Conservation (phyloP, 495 filamentous ascomycete species). For the Venustampulla echinocandica region DNA sequence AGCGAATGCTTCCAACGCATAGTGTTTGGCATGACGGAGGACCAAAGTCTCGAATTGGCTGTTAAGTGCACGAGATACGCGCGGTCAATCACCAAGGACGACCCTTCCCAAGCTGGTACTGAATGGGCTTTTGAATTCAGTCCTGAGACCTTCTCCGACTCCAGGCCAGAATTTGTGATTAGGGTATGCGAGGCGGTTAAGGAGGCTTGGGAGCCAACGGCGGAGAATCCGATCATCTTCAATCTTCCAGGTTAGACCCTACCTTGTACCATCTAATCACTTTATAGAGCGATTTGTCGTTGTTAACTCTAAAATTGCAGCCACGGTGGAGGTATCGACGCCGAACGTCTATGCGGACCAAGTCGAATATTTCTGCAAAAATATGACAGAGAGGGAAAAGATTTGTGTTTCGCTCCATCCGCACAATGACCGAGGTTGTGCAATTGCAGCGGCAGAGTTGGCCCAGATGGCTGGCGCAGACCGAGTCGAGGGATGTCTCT, state of each 20-base stretch:
- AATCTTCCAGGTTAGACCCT: no score
- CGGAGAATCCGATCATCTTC: constrained; percentile 85
- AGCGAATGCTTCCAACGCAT: constrained; percentile 87
- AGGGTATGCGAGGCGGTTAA: constrained; percentile 91
- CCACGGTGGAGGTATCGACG: constrained; percentile 92
- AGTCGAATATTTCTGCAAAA: constrained; percentile 87
- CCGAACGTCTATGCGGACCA: constrained; percentile 96
- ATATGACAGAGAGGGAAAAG: constrained; percentile 73
- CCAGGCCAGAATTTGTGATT: constrained; percentile 73
- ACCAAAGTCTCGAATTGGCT: constrained; percentile 74
- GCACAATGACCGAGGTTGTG: constrained; percentile 92
- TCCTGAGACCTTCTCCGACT: constrained; percentile 94
- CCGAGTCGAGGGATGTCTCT: constrained; percentile 88
- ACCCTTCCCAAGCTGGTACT: constrained; percentile 64
- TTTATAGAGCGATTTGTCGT: no score
- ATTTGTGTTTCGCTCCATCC: constrained; percentile 79
- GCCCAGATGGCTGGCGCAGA: constrained; percentile 98
- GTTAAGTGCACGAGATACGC: constrained; percentile 82
- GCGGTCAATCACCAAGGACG: constrained; percentile 89
- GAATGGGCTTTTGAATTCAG: constrained; percentile 96
- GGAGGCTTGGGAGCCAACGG: constrained; percentile 82
- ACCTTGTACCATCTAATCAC: no score
- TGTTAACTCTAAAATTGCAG: no score
- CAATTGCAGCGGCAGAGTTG: constrained; percentile 76
- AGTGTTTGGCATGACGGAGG: constrained; percentile 78